These are phyloP conservation scores for Artemisia annua DNA, from an alignment of 129 eudicot genomes.

Conservation along the genomic window DNA sequence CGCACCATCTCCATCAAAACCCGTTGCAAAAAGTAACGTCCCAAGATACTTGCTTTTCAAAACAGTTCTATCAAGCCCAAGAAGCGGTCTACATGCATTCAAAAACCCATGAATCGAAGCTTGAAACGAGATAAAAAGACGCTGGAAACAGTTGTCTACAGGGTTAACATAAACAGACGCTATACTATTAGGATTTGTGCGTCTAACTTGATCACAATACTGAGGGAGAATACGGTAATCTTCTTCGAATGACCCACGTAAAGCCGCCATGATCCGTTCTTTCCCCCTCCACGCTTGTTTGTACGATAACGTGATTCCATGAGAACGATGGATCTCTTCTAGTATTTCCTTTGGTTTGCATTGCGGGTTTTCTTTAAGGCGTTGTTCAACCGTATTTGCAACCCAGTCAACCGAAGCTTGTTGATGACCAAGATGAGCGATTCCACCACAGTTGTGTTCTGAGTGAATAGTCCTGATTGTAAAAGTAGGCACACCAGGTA, in stretches of 20 bases:
- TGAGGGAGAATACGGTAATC: conserved; percentile 79
- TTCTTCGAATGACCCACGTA: conserved; percentile 87
- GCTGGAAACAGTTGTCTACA: conserved; percentile 61
- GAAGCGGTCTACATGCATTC: conserved; percentile 77
- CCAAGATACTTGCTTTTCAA: conserved; percentile 78
- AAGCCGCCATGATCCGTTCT: conserved; percentile 82
- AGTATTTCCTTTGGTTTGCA: conserved; percentile 86
- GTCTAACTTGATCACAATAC: conserved; percentile 62
- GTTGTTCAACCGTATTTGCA: conserved; percentile 73
- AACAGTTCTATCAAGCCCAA: conserved; percentile 64
- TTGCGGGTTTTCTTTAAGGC: conserved; percentile 73
- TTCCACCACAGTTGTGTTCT: conserved; percentile 72
- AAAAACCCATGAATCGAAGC: conserved; percentile 77
- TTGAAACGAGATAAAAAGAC: conserved; percentile 73
- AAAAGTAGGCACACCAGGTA: conserved; percentile 82
- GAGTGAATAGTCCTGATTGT: conserved; percentile 71
- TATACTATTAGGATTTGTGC: conserved; percentile 76
- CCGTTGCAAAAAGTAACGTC: conserved; percentile 70
- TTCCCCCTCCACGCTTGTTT: conserved; percentile 96
- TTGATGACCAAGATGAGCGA: conserved; percentile 83
- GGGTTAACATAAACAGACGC: conserved; percentile 73
- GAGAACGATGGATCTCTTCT: conserved; percentile 83
- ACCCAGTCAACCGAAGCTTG: conserved; percentile 94
- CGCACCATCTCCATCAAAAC: conserved; percentile 76
- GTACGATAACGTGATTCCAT: conserved; percentile 82